Base-by-base conservation (phyloP, 371 early-diverging fungal genomes). In the Rhizopus microsporus region DNA sequence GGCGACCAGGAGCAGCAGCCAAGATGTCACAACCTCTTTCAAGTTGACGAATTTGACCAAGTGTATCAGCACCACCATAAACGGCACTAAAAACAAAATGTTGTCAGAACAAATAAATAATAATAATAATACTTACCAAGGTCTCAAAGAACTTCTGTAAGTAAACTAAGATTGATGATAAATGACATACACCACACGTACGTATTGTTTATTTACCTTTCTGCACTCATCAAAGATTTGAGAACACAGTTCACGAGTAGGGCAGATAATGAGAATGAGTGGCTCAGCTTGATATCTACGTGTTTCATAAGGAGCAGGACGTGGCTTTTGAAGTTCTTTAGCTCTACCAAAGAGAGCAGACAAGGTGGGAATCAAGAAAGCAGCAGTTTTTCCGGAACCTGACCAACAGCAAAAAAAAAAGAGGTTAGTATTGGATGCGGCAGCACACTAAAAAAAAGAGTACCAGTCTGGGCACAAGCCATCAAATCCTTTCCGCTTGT, bases 1-100 rank as follows among this genome's bases (percentile, higher is more conserved):
- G 78, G 52, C 99, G 84, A 16, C 99, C 99, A 37, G 99, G 99
- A 0, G 99, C 96, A 16, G 99, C 99, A 58, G 98, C 89, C 42
- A 96, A 82, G n/a, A 99, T 84, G 65, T 99, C 98, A 50, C 93
- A 92, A 5, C 99, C 99, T 23, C 75, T 77, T 29, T 76, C 68
- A 16, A 99, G 65, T 51, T 94, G 93, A 15, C 83, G 76, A 46
- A 89, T 89, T 69, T 99, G 99, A 10, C 91, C 86, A 2, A 86
- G 81, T 9, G 83, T 68, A 29, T 93, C 85, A 1, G 93, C 95
- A 63, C 99, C 99, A 72, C 95, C 98, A 60, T 99, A 95, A 0
- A 87, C 78, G 29, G 92, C 83, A 62, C 94, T 75, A 47, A 7
- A 63, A 7, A n/a, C n/a, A 61, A 35, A 13, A 56, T 23, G 43